A percentile compares a stretch with the other conserved stretches of the same genome.
Conservation (phyloP, 2,329 filamentous ascomycete genomes). For the Ilyonectria sp. region DNA sequence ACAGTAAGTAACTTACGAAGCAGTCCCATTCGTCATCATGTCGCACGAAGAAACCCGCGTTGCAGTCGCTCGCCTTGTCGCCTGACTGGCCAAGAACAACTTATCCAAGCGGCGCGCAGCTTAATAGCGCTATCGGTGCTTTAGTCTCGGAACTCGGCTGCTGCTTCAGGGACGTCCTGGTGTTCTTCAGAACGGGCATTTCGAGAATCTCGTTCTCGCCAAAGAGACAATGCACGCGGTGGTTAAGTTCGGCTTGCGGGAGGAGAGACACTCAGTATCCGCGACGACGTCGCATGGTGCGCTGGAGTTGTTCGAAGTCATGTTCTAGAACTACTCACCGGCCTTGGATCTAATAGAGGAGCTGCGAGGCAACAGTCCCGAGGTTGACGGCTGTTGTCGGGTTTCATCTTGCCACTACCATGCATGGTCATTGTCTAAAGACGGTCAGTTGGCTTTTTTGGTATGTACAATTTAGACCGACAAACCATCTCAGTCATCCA, state of each 20-base stretch:
- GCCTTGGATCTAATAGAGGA: constrained; percentile 59
- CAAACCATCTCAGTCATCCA: constrained; percentile 7
- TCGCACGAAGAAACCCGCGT: constrained; percentile 60
- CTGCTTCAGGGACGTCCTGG: constrained; percentile 27
- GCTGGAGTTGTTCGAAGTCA: not conserved
- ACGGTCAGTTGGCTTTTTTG: not conserved
- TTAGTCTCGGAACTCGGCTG: constrained; percentile 42
- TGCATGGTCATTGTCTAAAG: constrained; percentile 9
- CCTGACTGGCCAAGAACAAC: constrained; percentile 44
- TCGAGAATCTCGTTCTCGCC: constrained; percentile 15
- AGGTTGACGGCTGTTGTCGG: constrained; percentile 46
- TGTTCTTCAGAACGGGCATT: constrained; percentile 36
- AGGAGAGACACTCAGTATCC: constrained; percentile 42
- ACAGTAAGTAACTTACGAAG: constrained; percentile 57
- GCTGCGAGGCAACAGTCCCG: constrained; percentile 49
- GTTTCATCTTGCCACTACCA: constrained; percentile 9
- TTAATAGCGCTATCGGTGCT: constrained; percentile 13
- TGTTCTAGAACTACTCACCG: constrained; percentile 38
- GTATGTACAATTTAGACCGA: not conserved
- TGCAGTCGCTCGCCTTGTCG: constrained; percentile 57
- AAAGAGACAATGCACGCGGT: constrained; percentile 2
- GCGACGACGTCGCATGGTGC: constrained; percentile 53
- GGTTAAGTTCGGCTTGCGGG: constrained; percentile 38
- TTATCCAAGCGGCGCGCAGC: constrained; percentile 42
- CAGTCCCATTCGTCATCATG: constrained; percentile 59